Base-by-base conservation (phyloP, 2,329 filamentous ascomycete species). In the Colletotrichum sp. region DNA sequence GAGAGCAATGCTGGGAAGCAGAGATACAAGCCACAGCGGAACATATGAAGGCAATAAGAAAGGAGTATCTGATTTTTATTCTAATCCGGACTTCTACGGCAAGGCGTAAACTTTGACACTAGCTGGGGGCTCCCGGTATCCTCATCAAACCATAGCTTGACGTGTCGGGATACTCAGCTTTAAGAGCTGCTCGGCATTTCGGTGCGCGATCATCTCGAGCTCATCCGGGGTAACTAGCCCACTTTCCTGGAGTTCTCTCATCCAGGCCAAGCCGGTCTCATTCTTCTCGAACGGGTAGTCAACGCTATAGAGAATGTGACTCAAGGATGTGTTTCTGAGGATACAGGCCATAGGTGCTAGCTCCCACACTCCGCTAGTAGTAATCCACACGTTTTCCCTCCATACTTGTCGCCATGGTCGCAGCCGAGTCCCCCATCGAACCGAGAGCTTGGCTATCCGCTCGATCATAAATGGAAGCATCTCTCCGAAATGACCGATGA, bases 231-330 rank as follows among this genome's bases (percentile, higher is more conserved):
- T 86, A 48, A 92, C 83, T 77, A 91, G 78, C 0, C 86, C 88
- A 77, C 89, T 90, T 62, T 83, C 79, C 73, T 84, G 83, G 52
- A 92, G 79, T 74, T 89, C 87, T 65, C 85, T 79, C 69, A 92
- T 82, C 77, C 89, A 90, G 12, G 81, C 81, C 32, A 84, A 80
- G 0, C 89, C 90, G 14, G 86, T 86, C 74, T 88, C 85, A 73
- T 87, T 90, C 62, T 82, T 83, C 58, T 85, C 85, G 64, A 91
- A 91, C 0, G 90, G 91, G 77, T 91, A 92, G 78, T 92, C 90
- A 13, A 91, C 87, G 75, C 88, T 90, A 78, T 89, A 92, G 78
- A 92, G 72, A 2, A 92, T 85, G 16, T 85, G 84, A 28, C 90
- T 88, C 21, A 86, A 83, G n/a, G 82, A 83, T 3, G 86, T 89